A percentile compares a stretch with the other conserved stretches of the same genome.
These are phyloP conservation scores for Herpetospermum pedunculosum DNA, from an alignment of 306 rosid species.

Conservation along the genomic window DNA sequence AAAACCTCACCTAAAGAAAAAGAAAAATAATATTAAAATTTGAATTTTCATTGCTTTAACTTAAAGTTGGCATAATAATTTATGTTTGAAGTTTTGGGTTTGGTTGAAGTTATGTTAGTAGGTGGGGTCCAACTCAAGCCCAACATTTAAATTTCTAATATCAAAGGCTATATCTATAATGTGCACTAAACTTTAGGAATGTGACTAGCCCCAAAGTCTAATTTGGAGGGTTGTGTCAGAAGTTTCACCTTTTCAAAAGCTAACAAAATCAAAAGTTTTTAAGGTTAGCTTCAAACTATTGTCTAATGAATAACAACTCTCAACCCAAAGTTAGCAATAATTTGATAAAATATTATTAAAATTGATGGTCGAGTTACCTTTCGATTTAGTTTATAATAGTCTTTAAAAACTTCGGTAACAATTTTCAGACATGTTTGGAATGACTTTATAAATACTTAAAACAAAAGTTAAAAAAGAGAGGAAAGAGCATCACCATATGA, in stretches of 20 bases:
- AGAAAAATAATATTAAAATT: background rate
- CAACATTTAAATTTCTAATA: background rate
- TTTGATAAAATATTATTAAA: background rate
- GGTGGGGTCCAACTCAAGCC: constrained; percentile 5
- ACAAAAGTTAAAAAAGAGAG: background rate
- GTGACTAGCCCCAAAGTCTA: background rate
- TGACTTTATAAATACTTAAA: too few species aligned
- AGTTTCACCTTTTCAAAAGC: background rate
- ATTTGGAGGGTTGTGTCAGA: background rate
- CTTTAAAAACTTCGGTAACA: background rate
- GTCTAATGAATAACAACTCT: background rate
- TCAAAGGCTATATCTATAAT: background rate
- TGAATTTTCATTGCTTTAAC: background rate
- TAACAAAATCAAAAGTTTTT: background rate
- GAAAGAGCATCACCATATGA: background rate
- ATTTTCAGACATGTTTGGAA: too few species aligned
- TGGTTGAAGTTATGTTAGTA: constrained; percentile 5
- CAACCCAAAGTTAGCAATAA: background rate
- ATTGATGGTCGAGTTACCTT: background rate
- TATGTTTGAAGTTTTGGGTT: background rate
- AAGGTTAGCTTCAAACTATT: background rate
- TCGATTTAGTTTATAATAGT: background rate
- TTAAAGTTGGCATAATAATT: constrained; percentile 5
- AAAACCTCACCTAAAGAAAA: background rate
- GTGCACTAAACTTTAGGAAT: background rate